Conservation (phyloP, 306 rosid species). For the Cucurbita moschata region DNA sequence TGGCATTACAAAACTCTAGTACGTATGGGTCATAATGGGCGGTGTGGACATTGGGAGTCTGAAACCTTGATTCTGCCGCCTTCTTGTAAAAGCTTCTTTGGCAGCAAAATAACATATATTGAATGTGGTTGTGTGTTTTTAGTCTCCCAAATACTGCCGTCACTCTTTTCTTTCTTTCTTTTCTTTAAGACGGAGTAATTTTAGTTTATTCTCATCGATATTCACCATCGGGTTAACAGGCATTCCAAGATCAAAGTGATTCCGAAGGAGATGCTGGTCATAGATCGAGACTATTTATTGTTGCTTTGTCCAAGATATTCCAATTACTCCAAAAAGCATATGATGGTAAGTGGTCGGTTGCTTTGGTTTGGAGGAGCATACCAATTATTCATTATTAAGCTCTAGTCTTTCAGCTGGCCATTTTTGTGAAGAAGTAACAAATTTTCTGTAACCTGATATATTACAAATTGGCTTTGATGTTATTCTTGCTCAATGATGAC, state of each 20-base stretch:
- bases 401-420: neutral
- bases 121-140: neutral
- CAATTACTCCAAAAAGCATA: constrained; percentile 53
- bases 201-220: neutral
- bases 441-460: neutral
- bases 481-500: neutral
- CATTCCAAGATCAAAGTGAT: constrained; percentile 53
- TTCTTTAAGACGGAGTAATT: too few relatives aligned
- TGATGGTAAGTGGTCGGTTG: constrained; percentile 29
- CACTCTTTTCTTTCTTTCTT: neutral
- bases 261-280: constrained; percentile 35
- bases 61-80: neutral
- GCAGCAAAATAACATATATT: neutral
- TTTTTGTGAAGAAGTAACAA: neutral
- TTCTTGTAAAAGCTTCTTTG: neutral
- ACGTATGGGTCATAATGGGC: neutral
- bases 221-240: constrained; percentile 21
- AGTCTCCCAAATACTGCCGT: neutral
- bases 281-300: constrained; percentile 40
- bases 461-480: neutral
- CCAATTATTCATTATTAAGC: neutral
- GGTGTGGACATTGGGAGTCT: neutral
- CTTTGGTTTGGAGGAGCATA: constrained; percentile 6
- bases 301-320: constrained; percentile 52
- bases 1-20: neutral